These are phyloP conservation scores for Ilex aquifolium DNA, from an alignment of 257 asterid species.

Conservation along the genomic window DNA sequence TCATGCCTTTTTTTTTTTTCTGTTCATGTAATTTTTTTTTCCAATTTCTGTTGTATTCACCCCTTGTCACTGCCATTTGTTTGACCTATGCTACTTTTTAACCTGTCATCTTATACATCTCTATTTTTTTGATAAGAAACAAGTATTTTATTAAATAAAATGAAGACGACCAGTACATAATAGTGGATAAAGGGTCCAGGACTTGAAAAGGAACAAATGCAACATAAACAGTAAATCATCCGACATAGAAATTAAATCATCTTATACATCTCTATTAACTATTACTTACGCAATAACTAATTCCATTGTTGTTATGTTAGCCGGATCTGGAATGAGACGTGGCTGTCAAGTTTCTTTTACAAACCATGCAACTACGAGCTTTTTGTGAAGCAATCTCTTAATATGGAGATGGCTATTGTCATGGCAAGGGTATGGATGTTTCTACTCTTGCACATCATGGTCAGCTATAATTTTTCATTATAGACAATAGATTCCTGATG, in stretches of 20 bases:
- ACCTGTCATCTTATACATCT: not conserved
- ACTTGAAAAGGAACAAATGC: too few species aligned
- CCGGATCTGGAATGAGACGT: constrained; percentile 97
- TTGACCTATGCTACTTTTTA: too few species aligned
- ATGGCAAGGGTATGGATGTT: constrained; percentile 78
- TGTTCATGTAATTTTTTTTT: too few species aligned
- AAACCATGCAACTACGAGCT: constrained; percentile 98
- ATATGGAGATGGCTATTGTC: constrained; percentile 95
- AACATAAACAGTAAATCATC: too few species aligned
- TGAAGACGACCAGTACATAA: too few species aligned
- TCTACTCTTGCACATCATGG: not conserved
- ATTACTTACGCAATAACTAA: constrained; percentile 9
- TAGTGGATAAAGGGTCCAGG: too few species aligned
- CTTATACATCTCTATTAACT: constrained; percentile 8
- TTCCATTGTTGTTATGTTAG: constrained; percentile 38
- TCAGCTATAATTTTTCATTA: not conserved
- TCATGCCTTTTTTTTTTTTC: too few species aligned
- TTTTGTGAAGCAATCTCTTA: constrained; percentile 91
- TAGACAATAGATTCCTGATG: not conserved
- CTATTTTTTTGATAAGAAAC: not conserved
- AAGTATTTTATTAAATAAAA: too few species aligned
- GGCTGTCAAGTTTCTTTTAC: constrained; percentile 92
- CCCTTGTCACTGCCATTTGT: not conserved
- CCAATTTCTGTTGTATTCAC: too few species aligned
- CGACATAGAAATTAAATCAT: too few species aligned